These are phyloP conservation scores for Petunia secreta DNA, from an alignment of 257 asterid species.

Conservation along the genomic window DNA sequence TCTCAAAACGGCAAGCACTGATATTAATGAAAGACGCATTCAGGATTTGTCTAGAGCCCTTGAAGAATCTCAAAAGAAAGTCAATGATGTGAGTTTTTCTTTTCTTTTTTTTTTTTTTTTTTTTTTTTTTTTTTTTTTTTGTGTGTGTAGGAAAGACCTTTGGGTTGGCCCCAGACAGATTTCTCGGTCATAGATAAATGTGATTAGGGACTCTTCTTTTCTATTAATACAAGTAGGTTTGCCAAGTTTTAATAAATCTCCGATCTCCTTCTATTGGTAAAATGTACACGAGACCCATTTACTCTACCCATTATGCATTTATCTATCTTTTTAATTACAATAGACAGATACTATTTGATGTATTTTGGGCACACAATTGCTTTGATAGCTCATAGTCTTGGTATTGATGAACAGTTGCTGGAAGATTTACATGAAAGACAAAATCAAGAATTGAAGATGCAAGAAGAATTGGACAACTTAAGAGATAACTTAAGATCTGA, in stretches of 20 bases:
- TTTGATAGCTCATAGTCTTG: slow-evolving; percentile 12
- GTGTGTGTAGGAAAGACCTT: no score
- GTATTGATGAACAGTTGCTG: slow-evolving; percentile 61
- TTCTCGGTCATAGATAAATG: not conserved
- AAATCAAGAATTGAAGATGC: slow-evolving; percentile 59
- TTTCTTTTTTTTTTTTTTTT: no score
- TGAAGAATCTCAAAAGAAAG: slow-evolving; percentile 78
- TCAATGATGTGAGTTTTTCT: slow-evolving; percentile 62
- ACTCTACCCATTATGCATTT: slow-evolving; percentile 16
- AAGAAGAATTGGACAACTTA: slow-evolving; percentile 70
- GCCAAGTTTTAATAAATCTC: not conserved
- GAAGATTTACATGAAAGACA: slow-evolving; percentile 73
- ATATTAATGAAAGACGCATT: slow-evolving; percentile 71
- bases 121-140: no score
- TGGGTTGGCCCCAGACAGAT: no score
- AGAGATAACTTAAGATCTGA: slow-evolving; percentile 64
- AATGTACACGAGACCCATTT: not conserved
- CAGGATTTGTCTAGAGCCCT: slow-evolving; percentile 80
- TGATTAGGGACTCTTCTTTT: not conserved
- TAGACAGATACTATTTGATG: not conserved
- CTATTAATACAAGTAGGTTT: not conserved
- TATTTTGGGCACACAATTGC: slow-evolving; percentile 10
- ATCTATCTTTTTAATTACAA: not conserved
- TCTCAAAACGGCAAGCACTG: slow-evolving; percentile 55
- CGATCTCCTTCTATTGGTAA: not conserved